Evolutionary conservation across 148 eudicot genomes (phyloP), one percentile per base, ranked within the genome.

Genomic region (Gaultheria prostrata): DNA sequence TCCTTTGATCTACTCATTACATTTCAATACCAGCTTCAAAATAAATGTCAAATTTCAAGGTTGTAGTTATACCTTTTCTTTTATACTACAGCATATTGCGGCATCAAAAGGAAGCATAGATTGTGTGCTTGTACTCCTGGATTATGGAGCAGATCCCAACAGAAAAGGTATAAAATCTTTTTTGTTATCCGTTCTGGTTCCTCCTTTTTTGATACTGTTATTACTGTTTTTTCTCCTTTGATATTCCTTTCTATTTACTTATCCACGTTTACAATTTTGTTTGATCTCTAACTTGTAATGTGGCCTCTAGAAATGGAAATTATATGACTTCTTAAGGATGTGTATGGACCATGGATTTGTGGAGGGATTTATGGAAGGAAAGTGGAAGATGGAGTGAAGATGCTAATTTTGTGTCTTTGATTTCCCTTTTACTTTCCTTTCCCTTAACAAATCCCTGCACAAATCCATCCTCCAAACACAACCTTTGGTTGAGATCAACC

Each of bases 111-210:
- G 98, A 79, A 87, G 80, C 51, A 56, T 84, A 70, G 89, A 80
- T 73, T 93, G 97, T 84, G 93, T 88, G 39, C 82, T 75, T 65
- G 76, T 87, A 43, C 97, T 95, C n/a, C 83, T 95, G 50, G 92
- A 92, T 35, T 80, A 86, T 82, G 95, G 93, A 79, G 98, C 98
- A 78, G 90, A 95, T 89, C 95, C 98, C 14, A 92, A 94, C 73
- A 83, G 80, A 71, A 89, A 83, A 92, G 98, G 98, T 95, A 90
- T 17, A 26, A 71, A 71, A 32, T 35, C 46, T 18, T 33, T 7
- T 14, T 28, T 0, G 9, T 33, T 3, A 45, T 67, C 26, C 4
- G 6, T 67, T 67, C 18, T 24, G 3, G 28, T 33, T 80, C 32
- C 39, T 67, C 21, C 73, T 28, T 45, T 75, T 76, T 43, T 63